phyloP scores from a whole-genome alignment of 495 filamentous ascomycete species.

The Hypoxylon perforatum region DNA sequence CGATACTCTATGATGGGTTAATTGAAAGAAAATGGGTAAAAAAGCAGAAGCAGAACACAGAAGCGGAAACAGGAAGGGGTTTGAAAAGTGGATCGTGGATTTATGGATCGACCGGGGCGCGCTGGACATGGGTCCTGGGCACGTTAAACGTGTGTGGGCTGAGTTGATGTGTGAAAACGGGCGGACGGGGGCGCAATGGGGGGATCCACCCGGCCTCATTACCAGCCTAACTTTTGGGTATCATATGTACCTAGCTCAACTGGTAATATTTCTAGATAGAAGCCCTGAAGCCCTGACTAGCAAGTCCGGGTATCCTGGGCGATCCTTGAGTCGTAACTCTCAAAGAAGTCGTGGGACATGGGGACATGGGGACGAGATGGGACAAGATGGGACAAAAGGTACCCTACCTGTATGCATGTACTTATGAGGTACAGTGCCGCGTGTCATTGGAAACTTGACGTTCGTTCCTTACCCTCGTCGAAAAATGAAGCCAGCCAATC shows the following conservation, averaged over 20 bases:
- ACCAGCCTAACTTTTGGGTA: neutral
- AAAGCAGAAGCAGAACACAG: neutral
- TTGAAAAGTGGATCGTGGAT: conserved; percentile 1
- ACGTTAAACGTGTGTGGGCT: no score
- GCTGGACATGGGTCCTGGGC: no score
- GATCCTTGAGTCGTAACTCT: no score
- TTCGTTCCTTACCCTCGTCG: neutral
- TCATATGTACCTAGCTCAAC: neutral
- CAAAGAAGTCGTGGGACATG: no score
- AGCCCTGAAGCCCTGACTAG: neutral
- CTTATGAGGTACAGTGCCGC: conserved; percentile 3
- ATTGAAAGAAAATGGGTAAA: neutral
- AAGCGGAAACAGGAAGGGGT: neutral
- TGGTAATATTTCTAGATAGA: neutral
- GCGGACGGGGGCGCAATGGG: conserved; percentile 23
- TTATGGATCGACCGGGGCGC: conserved; percentile 10
- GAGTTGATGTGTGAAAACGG: conserved; percentile 28
- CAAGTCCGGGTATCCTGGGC: neutral
- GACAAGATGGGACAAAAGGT: no score
- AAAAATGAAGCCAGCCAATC: conserved; percentile 31
- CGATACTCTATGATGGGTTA: neutral
- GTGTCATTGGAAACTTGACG: neutral
- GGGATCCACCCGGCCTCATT: conserved; percentile 22
- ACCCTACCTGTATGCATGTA: neutral
- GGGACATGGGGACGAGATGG: no score